These are phyloP conservation scores for Umbellularia californica DNA, from an alignment of 164 flowering plant genomes.

Conservation along the genomic window DNA sequence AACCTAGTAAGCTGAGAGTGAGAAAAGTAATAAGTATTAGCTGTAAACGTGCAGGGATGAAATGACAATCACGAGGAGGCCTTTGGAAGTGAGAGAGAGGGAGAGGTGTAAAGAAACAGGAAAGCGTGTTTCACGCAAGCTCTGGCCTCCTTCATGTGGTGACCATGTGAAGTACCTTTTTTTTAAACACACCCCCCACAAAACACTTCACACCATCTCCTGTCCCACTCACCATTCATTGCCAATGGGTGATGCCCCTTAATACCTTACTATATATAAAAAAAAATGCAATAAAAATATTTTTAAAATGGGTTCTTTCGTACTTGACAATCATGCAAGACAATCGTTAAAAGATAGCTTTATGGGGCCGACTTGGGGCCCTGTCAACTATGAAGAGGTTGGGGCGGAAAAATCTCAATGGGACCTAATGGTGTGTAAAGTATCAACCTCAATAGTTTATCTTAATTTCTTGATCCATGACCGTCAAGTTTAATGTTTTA, in stretches of 20 bases:
- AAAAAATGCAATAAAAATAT: too few relatives aligned
- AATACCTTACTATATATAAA: not conserved
- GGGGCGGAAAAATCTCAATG: too few relatives aligned
- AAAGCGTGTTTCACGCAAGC: not conserved
- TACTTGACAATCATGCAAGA: not conserved
- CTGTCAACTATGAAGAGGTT: too few relatives aligned
- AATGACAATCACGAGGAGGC: too few relatives aligned
- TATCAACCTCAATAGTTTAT: not conserved
- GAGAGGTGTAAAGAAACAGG: not conserved
- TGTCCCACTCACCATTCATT: not conserved
- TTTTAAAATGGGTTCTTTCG: not conserved
- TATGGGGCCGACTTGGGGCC: too few relatives aligned
- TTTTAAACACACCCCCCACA: not conserved
- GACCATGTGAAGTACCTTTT: not conserved
- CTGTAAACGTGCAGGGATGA: not conserved
- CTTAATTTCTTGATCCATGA: accelerated
- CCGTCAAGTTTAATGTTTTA: too few relatives aligned
- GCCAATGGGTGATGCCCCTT: not conserved
- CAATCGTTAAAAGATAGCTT: too few relatives aligned
- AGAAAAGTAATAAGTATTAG: not conserved
- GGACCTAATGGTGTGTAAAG: too few relatives aligned
- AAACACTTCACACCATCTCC: not conserved
- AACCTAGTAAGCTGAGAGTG: too few relatives aligned
- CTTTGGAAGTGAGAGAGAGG: not conserved
- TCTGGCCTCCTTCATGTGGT: not conserved